A percentile compares a stretch with the other conserved stretches of the same genome.
Conservation (phyloP, 2,329 filamentous ascomycete species). For the Penicillium sumatraense region DNA sequence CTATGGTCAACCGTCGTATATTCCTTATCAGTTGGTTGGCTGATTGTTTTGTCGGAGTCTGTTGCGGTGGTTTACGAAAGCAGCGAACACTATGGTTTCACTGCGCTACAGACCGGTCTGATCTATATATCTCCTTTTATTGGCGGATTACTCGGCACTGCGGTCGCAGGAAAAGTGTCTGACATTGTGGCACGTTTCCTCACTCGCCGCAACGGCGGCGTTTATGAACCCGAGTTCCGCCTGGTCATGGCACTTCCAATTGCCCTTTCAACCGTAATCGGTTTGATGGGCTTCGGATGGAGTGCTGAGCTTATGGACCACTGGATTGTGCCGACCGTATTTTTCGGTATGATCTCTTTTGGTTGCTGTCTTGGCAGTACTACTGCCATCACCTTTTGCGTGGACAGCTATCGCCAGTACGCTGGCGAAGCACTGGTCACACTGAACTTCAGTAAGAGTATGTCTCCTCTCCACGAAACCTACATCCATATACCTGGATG, state of each 20-base stretch:
- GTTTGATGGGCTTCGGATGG: slow-evolving; percentile 97
- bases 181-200: slow-evolving; percentile 83
- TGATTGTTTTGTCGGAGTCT: slow-evolving; percentile 91
- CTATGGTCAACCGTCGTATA: slow-evolving; percentile 89
- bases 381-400: slow-evolving; percentile 89
- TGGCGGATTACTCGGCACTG: slow-evolving; percentile 87
- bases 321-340: slow-evolving; percentile 92
- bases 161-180: slow-evolving; percentile 84
- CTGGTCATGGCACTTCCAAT: slow-evolving; percentile 87
- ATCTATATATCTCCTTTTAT: slow-evolving; percentile 91
- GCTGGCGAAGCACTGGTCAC: slow-evolving; percentile 93
- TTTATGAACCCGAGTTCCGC: slow-evolving; percentile 94
- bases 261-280: slow-evolving; percentile 75
- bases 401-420: slow-evolving; percentile 91
- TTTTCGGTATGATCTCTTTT: slow-evolving; percentile 91
- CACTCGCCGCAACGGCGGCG: slow-evolving; percentile 82
- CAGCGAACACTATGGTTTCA: slow-evolving; percentile 75
- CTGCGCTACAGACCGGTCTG: slow-evolving; percentile 77
- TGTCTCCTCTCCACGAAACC: slow-evolving; percentile 32
- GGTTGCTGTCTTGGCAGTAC: slow-evolving; percentile 89
- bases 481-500: not conserved
- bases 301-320: slow-evolving; percentile 72
- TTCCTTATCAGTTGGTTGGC: slow-evolving; percentile 86
- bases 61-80: slow-evolving; percentile 79
- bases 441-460: slow-evolving; percentile 88